Percentiles rank a stretch among this genome's conserved stretches.
These are phyloP conservation scores for Gaultheria prostrata DNA, from an alignment of 148 eudicot species.

Conservation along the genomic window DNA sequence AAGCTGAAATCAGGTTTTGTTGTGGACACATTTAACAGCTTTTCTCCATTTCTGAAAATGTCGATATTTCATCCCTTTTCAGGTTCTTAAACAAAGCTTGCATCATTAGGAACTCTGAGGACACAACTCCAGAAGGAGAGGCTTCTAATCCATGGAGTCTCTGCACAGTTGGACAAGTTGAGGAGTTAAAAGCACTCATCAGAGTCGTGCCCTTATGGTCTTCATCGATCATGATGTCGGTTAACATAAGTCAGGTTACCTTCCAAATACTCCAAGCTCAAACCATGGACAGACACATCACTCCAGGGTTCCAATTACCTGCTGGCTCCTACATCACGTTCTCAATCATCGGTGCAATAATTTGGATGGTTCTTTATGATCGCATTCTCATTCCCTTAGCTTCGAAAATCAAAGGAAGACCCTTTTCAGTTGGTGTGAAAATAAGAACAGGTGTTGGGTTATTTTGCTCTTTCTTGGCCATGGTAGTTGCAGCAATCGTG, in stretches of 20 bases:
- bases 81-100: slow-evolving; percentile 32
- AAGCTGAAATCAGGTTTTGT: neutral
- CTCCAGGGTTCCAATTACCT: slow-evolving; percentile 56
- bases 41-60: neutral
- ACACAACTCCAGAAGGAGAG: slow-evolving; percentile 41
- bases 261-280: neutral
- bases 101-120: slow-evolving; percentile 47
- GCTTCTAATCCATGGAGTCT: slow-evolving; percentile 15
- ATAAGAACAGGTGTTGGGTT: slow-evolving; percentile 76
- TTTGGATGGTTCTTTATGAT: slow-evolving; percentile 71
- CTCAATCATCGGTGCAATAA: slow-evolving; percentile 40
- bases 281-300: slow-evolving; percentile 20
- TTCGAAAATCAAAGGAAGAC: slow-evolving; percentile 57
- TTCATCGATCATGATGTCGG: neutral
- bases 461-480: slow-evolving; percentile 21
- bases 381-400: slow-evolving; percentile 70
- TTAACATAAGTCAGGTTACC: neutral
- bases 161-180: neutral
- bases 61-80: neutral
- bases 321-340: slow-evolving; percentile 73
- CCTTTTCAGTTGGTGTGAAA: slow-evolving; percentile 48
- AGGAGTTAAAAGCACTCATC: neutral
- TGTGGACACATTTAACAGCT: neutral
- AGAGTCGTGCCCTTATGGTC: slow-evolving; percentile 1
- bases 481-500: slow-evolving; percentile 27